Evolutionary conservation across 2,329 filamentous ascomycete species (phyloP), one percentile per base, ranked within the genome.

Genomic region (Fusarium incarnatum): DNA sequence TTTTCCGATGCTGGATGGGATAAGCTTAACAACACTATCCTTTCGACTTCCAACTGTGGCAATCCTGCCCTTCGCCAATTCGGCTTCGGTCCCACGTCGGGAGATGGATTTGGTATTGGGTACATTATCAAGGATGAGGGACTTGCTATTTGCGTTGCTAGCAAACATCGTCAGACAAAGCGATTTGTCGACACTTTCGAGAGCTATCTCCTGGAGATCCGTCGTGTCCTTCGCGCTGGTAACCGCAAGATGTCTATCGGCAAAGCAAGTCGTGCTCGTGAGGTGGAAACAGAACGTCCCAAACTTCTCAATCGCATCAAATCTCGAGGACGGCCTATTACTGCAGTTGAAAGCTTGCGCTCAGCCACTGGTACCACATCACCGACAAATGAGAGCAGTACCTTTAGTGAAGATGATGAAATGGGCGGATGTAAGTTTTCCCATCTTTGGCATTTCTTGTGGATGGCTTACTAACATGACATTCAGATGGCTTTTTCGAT

Each of bases 1-100:
- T 99, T 98, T 79, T 90, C 91, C 49, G 96, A 99, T 76, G 74
- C 87, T 2, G 96, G 95, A 49, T 99, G 94, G 94, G 95, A 98
- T 80, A 94, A 92, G 78, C 88, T 98, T 71, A 98, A 98, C 83
- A 97, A 88, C 68, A 98, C 95, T 11, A 93, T 98, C 70, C 84
- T 99, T 41, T 97, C 93, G 9, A 98, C 96, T 0, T 98, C 94
- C n/a, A 99, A 99, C 84, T 99, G 96, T 80, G 96, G 96, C 63
- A 99, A 98, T 80, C 96, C 96, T 0, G 94, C 92, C 0, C 89
- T 99, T 20, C 90, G 96, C 3, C 95, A 98, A 75, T 99, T 99
- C 75, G 96, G 96, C 6, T 99, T 99, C 78, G 96, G 96, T 0
- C 96, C 96, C 3, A 97, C 95, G 0, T 95, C 93, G 1, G 95